These are phyloP conservation scores for Juglanconis sp. DNA, from an alignment of 2,329 filamentous ascomycete genomes.

Conservation along the genomic window DNA sequence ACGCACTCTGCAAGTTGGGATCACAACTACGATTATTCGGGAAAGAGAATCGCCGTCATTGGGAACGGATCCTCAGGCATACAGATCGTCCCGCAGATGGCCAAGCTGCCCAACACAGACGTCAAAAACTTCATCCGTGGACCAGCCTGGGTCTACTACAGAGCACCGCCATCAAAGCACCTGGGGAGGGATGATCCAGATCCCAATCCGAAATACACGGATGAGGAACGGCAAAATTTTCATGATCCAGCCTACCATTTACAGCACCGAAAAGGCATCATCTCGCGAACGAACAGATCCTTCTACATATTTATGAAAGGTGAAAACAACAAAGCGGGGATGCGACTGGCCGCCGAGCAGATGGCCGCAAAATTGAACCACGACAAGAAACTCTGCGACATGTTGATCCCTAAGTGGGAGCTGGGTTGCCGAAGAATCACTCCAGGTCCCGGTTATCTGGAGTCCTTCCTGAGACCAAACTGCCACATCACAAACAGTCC, in stretches of 20 bases:
- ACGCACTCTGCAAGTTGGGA: slow-evolving; percentile 36
- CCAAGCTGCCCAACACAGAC: slow-evolving; percentile 17
- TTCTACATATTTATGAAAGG: slow-evolving; percentile 36
- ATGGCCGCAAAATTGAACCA: slow-evolving; percentile 40
- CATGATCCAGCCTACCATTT: slow-evolving; percentile 53
- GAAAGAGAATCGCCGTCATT: slow-evolving; percentile 34
- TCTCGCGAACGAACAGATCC: slow-evolving; percentile 25
- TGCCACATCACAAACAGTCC: slow-evolving; percentile 19
- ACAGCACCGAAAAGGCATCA: slow-evolving; percentile 39
- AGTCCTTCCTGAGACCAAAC: slow-evolving; percentile 20
- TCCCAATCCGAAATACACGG: slow-evolving; percentile 21
- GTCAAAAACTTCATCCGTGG: slow-evolving; percentile 32
- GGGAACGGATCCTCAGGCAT: slow-evolving; percentile 34
- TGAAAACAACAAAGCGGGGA: slow-evolving; percentile 29
- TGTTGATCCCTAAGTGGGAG: slow-evolving; percentile 21
- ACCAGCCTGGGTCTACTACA: slow-evolving; percentile 35
- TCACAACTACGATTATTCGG: slow-evolving; percentile 23
- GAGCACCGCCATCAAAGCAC: slow-evolving; percentile 29
- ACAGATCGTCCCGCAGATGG: slow-evolving; percentile 34
- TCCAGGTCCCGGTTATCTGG: slow-evolving; percentile 22
- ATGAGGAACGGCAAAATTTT: slow-evolving; percentile 4
- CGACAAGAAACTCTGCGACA: slow-evolving; percentile 37
- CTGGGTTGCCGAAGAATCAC: slow-evolving; percentile 22
- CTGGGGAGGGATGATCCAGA: slow-evolving; percentile 27
- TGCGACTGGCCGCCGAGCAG: slow-evolving; percentile 33